Percentiles rank a stretch among this genome's conserved stretches.
Conservation (phyloP, 2,329 filamentous ascomycete species). For the Sphaerulina musiva region DNA sequence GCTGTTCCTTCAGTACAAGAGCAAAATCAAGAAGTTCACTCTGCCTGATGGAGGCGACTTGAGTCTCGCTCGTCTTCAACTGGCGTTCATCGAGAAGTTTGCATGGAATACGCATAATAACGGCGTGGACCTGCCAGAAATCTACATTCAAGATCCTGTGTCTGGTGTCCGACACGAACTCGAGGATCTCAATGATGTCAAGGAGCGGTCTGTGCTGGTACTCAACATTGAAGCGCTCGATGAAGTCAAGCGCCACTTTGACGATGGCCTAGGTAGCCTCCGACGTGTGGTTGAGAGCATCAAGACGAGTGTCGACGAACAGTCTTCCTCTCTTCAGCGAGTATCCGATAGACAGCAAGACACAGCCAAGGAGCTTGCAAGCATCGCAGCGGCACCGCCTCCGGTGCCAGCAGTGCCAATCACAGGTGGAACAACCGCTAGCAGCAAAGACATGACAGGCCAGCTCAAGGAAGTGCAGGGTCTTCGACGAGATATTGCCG, state of each 20-base stretch:
- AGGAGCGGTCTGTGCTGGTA: slow-evolving; percentile 90
- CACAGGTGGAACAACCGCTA: slow-evolving; percentile 26
- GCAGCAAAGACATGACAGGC: slow-evolving; percentile 41
- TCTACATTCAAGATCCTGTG: slow-evolving; percentile 93
- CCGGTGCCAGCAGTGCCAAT: slow-evolving; percentile 30
- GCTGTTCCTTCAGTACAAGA: slow-evolving; percentile 91
- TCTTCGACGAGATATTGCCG: slow-evolving; percentile 79
- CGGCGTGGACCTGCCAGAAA: slow-evolving; percentile 85
- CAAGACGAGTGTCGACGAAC: slow-evolving; percentile 74
- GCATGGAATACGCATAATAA: slow-evolving; percentile 97
- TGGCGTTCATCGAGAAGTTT: slow-evolving; percentile 98
- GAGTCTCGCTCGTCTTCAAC: slow-evolving; percentile 78
- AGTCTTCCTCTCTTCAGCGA: slow-evolving; percentile 71
- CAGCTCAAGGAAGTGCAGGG: slow-evolving; percentile 74
- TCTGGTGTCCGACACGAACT: slow-evolving; percentile 96
- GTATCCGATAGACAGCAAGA: slow-evolving; percentile 90
- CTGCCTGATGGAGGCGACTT: slow-evolving; percentile 78
- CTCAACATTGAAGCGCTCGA: slow-evolving; percentile 89
- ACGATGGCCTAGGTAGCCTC: slow-evolving; percentile 78
- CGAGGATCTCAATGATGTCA: slow-evolving; percentile 87
- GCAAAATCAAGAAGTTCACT: slow-evolving; percentile 93
- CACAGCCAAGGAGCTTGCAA: slow-evolving; percentile 77
- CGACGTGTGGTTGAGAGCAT: slow-evolving; percentile 80
- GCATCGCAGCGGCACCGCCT: slow-evolving; percentile 49
- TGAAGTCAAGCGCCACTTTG: slow-evolving; percentile 93